A percentile compares a stretch with the other conserved stretches of the same genome.
Evolutionary conservation across 176 grass and related monocot genomes (phyloP).

Genomic region (Olyra latifolia): DNA sequence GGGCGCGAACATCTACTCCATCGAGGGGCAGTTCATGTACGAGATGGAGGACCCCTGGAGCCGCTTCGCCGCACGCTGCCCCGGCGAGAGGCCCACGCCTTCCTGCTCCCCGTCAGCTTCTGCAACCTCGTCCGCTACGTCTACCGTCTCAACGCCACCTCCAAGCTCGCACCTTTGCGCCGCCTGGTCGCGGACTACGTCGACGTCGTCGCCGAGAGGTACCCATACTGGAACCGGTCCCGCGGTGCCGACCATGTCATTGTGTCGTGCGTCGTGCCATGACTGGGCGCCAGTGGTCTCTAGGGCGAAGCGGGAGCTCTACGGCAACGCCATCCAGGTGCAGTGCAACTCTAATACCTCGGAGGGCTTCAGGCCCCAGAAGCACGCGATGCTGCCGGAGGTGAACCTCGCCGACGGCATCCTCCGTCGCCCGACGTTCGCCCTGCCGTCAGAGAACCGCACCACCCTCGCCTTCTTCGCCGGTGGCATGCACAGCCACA

Average conservation of each 20-base stretch:
- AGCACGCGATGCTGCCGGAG: slow-evolving; percentile 80
- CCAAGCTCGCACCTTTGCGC: slow-evolving; percentile 44
- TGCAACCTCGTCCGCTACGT: slow-evolving; percentile 67
- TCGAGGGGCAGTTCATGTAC: slow-evolving; percentile 81
- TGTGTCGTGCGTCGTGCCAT: slow-evolving; percentile 79
- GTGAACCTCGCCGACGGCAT: slow-evolving; percentile 74
- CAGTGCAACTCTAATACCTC: slow-evolving; percentile 92
- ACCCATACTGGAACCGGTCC: slow-evolving; percentile 87
- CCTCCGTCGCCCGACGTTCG: slow-evolving; percentile 41
- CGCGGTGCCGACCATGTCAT: slow-evolving; percentile 78
- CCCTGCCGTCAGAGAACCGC: slow-evolving; percentile 22
- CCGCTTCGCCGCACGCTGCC: slow-evolving; percentile 48
- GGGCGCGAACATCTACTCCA: slow-evolving; percentile 73
- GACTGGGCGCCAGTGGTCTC: slow-evolving; percentile 86
- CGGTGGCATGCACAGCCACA: slow-evolving; percentile 61
- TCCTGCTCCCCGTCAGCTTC: slow-evolving; percentile 81
- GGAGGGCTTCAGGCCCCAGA: slow-evolving; percentile 63
- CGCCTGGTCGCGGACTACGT: slow-evolving; percentile 65
- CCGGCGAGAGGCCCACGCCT: slow-evolving; percentile 67
- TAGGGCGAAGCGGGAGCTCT: slow-evolving; percentile 43
- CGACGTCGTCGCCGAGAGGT: slow-evolving; percentile 46
- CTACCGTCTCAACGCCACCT: slow-evolving; percentile 46
- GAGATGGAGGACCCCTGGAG: slow-evolving; percentile 74
- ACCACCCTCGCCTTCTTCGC: slow-evolving; percentile 85
- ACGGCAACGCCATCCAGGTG: slow-evolving; percentile 67